phyloP scores from a whole-genome alignment of 768 basidiomycete genomes.

The Pisolithus albus region DNA sequence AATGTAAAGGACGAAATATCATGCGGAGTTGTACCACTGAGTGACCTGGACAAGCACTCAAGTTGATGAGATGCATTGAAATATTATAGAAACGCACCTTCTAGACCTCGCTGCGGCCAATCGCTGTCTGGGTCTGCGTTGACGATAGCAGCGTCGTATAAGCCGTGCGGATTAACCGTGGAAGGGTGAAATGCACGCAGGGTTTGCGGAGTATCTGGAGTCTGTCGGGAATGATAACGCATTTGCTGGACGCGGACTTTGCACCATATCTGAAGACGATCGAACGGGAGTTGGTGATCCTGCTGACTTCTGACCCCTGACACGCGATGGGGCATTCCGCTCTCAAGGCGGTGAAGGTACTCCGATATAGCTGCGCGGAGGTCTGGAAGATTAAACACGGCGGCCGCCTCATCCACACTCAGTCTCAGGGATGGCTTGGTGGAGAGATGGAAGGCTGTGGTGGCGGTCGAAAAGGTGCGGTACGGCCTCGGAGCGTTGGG shows the following conservation, averaged over 20 bases:
- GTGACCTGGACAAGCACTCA: no score
- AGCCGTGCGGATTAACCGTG: no score
- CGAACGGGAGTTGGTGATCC: neutral
- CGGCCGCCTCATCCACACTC: neutral
- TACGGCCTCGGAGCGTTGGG: neutral
- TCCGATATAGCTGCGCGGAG: neutral
- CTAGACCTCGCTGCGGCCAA: no score
- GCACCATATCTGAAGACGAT: neutral
- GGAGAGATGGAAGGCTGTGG: slow-evolving; percentile 3
- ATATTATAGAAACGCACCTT: no score
- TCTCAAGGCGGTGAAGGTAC: neutral
- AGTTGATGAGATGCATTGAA: no score
- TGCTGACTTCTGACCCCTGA: neutral
- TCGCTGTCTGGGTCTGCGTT: no score
- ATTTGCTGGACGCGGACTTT: neutral
- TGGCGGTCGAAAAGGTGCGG: neutral
- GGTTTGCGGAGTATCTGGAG: no score
- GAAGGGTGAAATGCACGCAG: no score
- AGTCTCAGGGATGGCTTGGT: slow-evolving; percentile 1
- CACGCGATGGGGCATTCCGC: neutral
- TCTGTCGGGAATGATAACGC: neutral
- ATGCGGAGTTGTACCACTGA: no score
- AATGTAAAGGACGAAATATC: no score
- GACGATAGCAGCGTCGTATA: no score
- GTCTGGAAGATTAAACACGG: neutral